Conservation (phyloP, 345 rosid species). For the Triadica sebifera region DNA sequence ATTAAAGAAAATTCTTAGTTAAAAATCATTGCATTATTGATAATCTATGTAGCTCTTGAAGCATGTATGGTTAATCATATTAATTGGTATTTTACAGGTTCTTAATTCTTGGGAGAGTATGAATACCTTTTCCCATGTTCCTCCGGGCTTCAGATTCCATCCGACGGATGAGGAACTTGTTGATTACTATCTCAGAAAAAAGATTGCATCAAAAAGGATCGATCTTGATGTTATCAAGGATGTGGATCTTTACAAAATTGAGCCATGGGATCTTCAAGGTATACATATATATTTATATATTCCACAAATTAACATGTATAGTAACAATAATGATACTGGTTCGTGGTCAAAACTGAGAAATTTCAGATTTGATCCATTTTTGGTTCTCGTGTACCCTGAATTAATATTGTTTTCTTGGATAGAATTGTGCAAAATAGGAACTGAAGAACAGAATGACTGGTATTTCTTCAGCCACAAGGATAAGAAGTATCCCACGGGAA, state of each 20-base stretch:
- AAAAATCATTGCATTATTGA: not conserved
- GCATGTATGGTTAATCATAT: no score
- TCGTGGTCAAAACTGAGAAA: no score
- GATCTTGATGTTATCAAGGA: conserved; percentile 31
- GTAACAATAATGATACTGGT: no score
- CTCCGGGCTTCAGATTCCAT: conserved; percentile 34
- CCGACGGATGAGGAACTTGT: conserved; percentile 32
- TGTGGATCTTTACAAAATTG: conserved; percentile 31
- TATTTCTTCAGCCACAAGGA: conserved; percentile 99
- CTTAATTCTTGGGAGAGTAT: conserved; percentile 5
- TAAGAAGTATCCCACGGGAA: conserved; percentile 97
- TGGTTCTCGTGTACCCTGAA: not conserved
- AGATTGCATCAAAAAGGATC: conserved; percentile 26
- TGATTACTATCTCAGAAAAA: conserved; percentile 30
- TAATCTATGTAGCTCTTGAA: not conserved
- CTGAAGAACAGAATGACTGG: conserved; percentile 93
- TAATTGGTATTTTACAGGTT: not conserved
- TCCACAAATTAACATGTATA: not conserved
- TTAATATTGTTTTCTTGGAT: not conserved
- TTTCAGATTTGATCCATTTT: no score
- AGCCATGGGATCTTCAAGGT: conserved; percentile 38
- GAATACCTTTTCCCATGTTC: conserved; percentile 26
- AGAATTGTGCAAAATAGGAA: conserved; percentile 84
- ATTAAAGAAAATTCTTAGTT: not conserved
- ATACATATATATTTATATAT: not conserved